Base-by-base conservation (phyloP, 371 early-diverging fungal genomes). In the Lichtheimia hyalospora region DNA sequence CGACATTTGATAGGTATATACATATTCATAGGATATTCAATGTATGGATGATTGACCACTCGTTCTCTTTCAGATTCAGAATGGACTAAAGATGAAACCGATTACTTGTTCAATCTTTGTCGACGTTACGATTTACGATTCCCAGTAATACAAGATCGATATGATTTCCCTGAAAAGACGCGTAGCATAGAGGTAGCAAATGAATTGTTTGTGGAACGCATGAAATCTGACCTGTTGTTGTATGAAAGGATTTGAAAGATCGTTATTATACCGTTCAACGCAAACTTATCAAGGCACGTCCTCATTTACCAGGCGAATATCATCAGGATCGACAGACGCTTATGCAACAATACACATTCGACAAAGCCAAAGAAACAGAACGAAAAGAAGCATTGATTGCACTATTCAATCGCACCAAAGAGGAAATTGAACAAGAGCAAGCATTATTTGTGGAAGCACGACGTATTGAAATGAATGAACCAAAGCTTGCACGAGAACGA, bases 41-140 rank as follows among this genome's bases (percentile, higher is more conserved):
- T 18, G 14, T 13, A 21, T 20, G 15, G 18, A 34, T 55, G 24
- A 21, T 42, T 52, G 12, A 34, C 10, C 8, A n/a, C n/a, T n/a
- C 10, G 34, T 10, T 34, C 5, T 4, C 34, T 34, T 2, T 34
- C 60, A 83, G 90, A 87, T 57, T 67, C 82, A 5, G 87, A 84
- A 39, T 97, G 97, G 97, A 84, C 89, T 14, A 82, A 83, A 51
- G 88, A 86, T 16, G 96, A 97, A 58, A 96, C 96, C 0, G 89
- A 87, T 66, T 88, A 94, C 52, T 74, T 97, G 21, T 85, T 93
- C 54, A 73, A 77, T 10, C 69, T 96, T 39, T 95, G 94, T 63
- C 67, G 77, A 55, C 68, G 76, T 54, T 95, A 85, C 60, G 94
- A 96, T 65, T 69, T 93, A 53, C 80, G 94, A 15, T 97, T 92